These are phyloP conservation scores for Moesziomyces sp. DNA, from an alignment of 1,284 basidiomycete genomes.

Conservation along the genomic window DNA sequence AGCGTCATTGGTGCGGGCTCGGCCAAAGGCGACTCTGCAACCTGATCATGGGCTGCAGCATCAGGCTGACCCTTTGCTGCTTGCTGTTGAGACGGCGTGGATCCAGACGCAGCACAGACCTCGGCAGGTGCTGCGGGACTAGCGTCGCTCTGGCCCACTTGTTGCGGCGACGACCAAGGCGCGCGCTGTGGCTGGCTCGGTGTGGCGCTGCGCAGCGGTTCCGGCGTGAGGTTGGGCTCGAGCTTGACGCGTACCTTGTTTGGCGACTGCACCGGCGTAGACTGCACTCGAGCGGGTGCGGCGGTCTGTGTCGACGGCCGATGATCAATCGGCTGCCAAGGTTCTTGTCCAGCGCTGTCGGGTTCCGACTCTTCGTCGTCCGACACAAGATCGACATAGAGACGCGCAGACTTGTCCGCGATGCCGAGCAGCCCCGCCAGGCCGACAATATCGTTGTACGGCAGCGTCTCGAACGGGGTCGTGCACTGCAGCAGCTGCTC, in stretches of 20 bases:
- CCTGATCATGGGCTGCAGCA: no score
- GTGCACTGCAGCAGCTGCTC: constrained; percentile 39
- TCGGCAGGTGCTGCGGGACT: no score
- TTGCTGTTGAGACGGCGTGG: no score
- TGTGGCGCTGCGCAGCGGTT: not conserved
- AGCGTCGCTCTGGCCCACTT: no score
- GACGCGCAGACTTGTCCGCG: constrained; percentile 16
- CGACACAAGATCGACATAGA: constrained; percentile 41
- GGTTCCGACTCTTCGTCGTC: constrained; percentile 20
- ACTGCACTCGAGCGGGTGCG: not conserved
- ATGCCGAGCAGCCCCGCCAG: constrained; percentile 37
- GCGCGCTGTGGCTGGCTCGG: no score
- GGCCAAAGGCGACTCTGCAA: no score
- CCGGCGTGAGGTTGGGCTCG: constrained; percentile 1
- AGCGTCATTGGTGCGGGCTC: no score
- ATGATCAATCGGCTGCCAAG: no score
- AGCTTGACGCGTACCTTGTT: not conserved
- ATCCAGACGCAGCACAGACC: no score
- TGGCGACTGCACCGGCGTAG: not conserved
- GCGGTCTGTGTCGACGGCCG: not conserved
- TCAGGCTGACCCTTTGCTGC: no score
- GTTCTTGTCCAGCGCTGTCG: no score
- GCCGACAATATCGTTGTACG: constrained; percentile 44
- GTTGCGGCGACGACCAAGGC: no score
- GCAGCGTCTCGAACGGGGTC: constrained; percentile 37